Conservation (phyloP, 352 stramenopile genomes). For the Phytophthora citricola region DNA sequence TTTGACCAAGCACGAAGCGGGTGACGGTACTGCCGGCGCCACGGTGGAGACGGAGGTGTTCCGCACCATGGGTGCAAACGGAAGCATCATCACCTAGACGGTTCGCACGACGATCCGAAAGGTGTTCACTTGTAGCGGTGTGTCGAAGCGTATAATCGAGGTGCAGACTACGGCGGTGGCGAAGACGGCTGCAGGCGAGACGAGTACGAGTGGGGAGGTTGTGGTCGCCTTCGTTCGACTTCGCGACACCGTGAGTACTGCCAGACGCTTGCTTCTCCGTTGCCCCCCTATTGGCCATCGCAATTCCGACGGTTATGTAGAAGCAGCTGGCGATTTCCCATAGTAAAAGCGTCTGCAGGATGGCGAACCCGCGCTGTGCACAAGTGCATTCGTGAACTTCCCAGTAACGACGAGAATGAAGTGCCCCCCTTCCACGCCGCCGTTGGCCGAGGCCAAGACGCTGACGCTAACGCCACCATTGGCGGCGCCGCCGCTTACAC, state of each 20-base stretch:
- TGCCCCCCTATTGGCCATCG: slow-evolving; percentile 2
- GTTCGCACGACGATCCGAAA: slow-evolving; percentile 36
- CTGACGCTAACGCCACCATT: no score
- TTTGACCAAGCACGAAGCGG: slow-evolving; percentile 22
- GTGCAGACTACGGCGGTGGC: slow-evolving; percentile 38
- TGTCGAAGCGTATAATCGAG: slow-evolving; percentile 32
- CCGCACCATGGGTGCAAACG: slow-evolving; percentile 24
- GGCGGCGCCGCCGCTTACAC: no score
- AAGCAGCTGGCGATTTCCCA: slow-evolving; percentile 21
- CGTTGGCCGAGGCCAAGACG: no score
- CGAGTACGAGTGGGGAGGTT: slow-evolving; percentile 20
- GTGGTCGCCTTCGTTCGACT: no score
- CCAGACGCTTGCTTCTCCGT: no score
- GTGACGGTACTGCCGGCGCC: slow-evolving; percentile 19
- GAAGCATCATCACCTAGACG: slow-evolving; percentile 37
- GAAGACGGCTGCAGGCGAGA: slow-evolving; percentile 25
- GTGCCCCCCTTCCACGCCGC: no score
- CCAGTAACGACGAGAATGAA: slow-evolving; percentile 9
- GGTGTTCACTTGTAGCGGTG: slow-evolving; percentile 25
- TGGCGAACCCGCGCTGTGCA: slow-evolving; percentile 21
- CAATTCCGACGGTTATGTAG: slow-evolving; percentile 10
- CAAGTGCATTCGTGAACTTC: slow-evolving; percentile 29
- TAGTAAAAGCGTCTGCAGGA: slow-evolving; percentile 33
- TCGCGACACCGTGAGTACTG: no score
- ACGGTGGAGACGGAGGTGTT: slow-evolving; percentile 39